phyloP scores from a whole-genome alignment of 2,329 filamentous ascomycete species.

The Raffaelea ambrosiae region DNA sequence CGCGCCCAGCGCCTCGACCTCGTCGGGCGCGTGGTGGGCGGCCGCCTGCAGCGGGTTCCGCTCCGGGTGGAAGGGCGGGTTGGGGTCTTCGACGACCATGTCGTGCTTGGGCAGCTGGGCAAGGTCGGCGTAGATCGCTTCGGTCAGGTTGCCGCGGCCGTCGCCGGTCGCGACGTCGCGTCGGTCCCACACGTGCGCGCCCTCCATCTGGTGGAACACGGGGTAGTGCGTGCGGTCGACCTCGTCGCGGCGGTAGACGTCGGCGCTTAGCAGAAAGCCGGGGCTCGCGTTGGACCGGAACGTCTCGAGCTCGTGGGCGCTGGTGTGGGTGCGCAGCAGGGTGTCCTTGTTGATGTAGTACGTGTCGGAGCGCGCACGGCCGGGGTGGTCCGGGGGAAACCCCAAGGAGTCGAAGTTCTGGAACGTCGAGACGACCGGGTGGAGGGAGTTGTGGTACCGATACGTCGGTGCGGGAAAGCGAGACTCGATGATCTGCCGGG shows the following conservation, averaged over 20 bases:
- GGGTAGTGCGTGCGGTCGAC: slow-evolving; percentile 94
- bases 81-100: slow-evolving; percentile 74
- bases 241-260: slow-evolving; percentile 92
- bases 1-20: slow-evolving; percentile 72
- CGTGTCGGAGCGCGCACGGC: slow-evolving; percentile 79
- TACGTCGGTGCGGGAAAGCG: slow-evolving; percentile 68
- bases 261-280: slow-evolving; percentile 82
- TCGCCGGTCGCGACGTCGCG: slow-evolving; percentile 31
- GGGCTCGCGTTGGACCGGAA: slow-evolving; percentile 64
- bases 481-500: slow-evolving; percentile 84
- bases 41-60: slow-evolving; percentile 73
- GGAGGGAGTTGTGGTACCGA: slow-evolving; percentile 67
- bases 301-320: slow-evolving; percentile 80
- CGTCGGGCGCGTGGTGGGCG: slow-evolving; percentile 67
- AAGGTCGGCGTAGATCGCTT: slow-evolving; percentile 62
- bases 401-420: slow-evolving; percentile 98
- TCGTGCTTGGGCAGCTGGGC: slow-evolving; percentile 63
- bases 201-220: slow-evolving; percentile 98
- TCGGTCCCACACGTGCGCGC: slow-evolving; percentile 81
- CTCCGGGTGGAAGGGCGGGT: slow-evolving; percentile 66
- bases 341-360: slow-evolving; percentile 87
- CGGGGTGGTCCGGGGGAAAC: slow-evolving; percentile 80
- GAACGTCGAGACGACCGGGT: slow-evolving; percentile 72
- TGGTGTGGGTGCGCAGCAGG: slow-evolving; percentile 86
- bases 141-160: slow-evolving; percentile 48